Evolutionary conservation across 169 alveolate species (phyloP).

Genomic region (Plasmodium fragile): DNA sequence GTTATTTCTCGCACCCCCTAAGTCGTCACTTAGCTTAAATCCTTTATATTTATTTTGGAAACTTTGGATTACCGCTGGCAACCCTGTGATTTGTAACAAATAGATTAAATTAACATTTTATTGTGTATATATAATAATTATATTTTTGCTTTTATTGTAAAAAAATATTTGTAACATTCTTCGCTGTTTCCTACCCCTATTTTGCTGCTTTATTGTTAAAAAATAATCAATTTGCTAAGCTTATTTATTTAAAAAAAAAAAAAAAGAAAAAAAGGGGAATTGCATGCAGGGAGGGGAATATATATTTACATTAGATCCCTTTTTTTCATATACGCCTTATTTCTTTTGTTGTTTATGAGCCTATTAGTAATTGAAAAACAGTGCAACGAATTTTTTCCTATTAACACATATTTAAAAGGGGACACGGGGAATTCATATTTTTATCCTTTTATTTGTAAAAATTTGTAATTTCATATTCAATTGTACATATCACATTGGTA

Average conservation of each 20-base stretch:
- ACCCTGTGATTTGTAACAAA: not conserved
- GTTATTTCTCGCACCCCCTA: not conserved
- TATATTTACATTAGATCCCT: not conserved
- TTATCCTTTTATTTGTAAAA: not conserved
- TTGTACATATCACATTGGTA: not conserved
- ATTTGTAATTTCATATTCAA: not conserved
- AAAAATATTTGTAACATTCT: not conserved
- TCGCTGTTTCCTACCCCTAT: not conserved
- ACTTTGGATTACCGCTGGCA: not conserved
- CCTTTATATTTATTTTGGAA: not conserved
- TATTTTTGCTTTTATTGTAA: not conserved
- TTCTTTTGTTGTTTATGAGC: not conserved
- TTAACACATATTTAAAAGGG: slow-evolving; percentile 5
- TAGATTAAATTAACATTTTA: not conserved
- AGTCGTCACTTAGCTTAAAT: not conserved
- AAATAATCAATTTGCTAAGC: not conserved
- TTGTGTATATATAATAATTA: not conserved
- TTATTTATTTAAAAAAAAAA: not conserved
- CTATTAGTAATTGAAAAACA: not conserved
- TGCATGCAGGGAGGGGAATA: not conserved
- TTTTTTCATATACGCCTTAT: not conserved
- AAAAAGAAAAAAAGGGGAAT: not conserved
- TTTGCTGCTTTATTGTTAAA: not conserved
- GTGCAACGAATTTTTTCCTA: not conserved
- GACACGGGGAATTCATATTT: not conserved